Percentiles rank a stretch among this genome's conserved stretches.
Conservation (phyloP, 2,329 filamentous ascomycete genomes). For the Coniochaeta pulveracea region DNA sequence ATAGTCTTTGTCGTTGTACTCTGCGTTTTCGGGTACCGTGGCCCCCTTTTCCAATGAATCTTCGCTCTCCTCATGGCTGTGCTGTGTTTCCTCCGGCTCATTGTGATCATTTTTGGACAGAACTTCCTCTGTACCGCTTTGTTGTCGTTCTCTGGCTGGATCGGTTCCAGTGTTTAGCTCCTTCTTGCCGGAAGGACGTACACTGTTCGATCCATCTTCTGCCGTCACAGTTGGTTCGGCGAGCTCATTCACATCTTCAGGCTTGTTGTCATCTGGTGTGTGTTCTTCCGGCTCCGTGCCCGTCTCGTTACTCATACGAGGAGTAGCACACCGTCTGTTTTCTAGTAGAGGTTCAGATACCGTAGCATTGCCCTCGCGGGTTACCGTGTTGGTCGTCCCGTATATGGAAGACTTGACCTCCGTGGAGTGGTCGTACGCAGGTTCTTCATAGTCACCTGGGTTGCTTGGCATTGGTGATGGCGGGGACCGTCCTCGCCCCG, state of each 20-base stretch:
- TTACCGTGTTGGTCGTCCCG: conserved; percentile 14
- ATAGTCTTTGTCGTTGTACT: not conserved
- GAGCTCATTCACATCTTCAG: not conserved
- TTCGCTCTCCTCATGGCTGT: not conserved
- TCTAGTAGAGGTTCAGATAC: conserved; percentile 14
- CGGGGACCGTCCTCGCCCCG: conserved; percentile 40
- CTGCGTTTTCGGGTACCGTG: not conserved
- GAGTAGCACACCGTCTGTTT: not conserved
- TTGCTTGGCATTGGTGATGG: conserved; percentile 37
- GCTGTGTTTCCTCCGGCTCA: not conserved
- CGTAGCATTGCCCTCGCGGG: conserved; percentile 24
- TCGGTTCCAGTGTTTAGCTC: not conserved
- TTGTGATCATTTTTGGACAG: not conserved
- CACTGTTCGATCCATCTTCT: not conserved
- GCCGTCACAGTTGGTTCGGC: not conserved
- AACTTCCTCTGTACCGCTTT: not conserved
- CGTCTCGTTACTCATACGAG: not conserved
- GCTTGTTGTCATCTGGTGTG: not conserved
- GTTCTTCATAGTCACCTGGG: conserved; percentile 22
- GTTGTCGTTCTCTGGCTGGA: not conserved
- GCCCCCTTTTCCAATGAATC: not conserved
- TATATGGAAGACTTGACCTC: not conserved
- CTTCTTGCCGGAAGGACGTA: not conserved
- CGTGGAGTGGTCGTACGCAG: conserved; percentile 9
- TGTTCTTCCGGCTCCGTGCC: not conserved